Evolutionary conservation across 129 eudicot species (phyloP).

Genomic region (Arctium lappa): DNA sequence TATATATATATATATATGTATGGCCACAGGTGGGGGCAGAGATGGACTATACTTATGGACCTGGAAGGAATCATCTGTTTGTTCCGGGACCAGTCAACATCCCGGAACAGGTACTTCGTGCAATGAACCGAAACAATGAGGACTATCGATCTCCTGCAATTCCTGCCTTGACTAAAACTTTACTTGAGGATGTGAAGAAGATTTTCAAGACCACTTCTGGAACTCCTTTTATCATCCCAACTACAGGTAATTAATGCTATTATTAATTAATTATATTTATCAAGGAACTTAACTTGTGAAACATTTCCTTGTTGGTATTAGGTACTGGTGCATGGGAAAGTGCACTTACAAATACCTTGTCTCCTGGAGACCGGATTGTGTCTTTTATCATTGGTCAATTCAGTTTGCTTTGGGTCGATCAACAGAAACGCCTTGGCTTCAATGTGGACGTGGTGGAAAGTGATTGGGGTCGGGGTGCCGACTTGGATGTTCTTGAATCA

Average conservation of each 20-base stretch:
- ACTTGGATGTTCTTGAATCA: constrained; percentile 75
- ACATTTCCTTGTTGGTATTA: neutral
- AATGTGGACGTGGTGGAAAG: constrained; percentile 93
- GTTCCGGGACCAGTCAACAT: constrained; percentile 99
- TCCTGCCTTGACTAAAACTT: constrained; percentile 75
- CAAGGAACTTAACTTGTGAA: no score
- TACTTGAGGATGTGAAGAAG: constrained; percentile 94
- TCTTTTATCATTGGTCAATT: constrained; percentile 96
- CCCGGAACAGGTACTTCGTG: constrained; percentile 96
- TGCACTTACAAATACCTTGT: constrained; percentile 90
- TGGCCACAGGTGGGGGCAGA: neutral
- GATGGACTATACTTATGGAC: constrained; percentile 87
- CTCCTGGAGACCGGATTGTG: constrained; percentile 92
- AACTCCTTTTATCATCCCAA: constrained; percentile 88
- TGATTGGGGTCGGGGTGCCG: constrained; percentile 96
- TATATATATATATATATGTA: neutral
- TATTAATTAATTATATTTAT: no score
- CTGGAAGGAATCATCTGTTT: constrained; percentile 97
- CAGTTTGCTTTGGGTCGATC: constrained; percentile 99
- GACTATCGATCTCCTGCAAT: constrained; percentile 97
- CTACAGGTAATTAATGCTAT: constrained; percentile 57
- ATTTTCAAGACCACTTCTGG: constrained; percentile 94
- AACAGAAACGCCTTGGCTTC: constrained; percentile 85
- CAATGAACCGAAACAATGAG: constrained; percentile 98
- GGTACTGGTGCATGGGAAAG: constrained; percentile 99